phyloP scores from a whole-genome alignment of 192 early-diverging fungal genomes.

The Backusella macrospora region DNA sequence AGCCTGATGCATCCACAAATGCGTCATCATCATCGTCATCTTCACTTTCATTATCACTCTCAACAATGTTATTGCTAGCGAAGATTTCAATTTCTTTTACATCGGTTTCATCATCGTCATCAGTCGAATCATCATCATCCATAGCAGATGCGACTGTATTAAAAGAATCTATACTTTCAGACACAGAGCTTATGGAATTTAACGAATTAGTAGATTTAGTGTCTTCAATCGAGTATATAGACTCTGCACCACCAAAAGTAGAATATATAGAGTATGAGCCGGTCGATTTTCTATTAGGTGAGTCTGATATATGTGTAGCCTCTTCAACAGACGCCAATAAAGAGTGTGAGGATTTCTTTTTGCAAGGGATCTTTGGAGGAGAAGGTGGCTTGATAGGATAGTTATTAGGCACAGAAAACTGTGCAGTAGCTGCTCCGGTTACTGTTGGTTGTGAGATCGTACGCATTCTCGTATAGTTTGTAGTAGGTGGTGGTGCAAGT shows the following conservation, averaged over 20 bases:
- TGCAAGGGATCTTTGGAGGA: background rate
- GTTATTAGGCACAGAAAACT: constrained; percentile 2
- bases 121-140: background rate
- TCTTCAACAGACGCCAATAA: background rate
- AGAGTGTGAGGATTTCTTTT: background rate
- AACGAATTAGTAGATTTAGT: background rate
- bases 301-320: background rate
- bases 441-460: background rate
- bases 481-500: constrained; percentile 22
- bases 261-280: constrained; percentile 26
- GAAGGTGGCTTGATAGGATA: background rate
- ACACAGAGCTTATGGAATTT: background rate
- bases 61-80: background rate
- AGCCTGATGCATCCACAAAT: constrained; percentile 31
- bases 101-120: background rate
- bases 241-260: constrained; percentile 22
- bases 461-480: background rate
- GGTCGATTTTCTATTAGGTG: constrained; percentile 18
- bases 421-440: background rate
- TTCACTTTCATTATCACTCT: constrained; percentile 4
- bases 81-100: background rate
- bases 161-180: constrained; percentile 26
- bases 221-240: constrained; percentile 11
- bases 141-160: constrained; percentile 21
- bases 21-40: constrained; percentile 28